Evolutionary conservation across 2,329 filamentous ascomycete genomes (phyloP), one percentile per base, ranked within the genome.

Genomic region (Fusarium illudens): DNA sequence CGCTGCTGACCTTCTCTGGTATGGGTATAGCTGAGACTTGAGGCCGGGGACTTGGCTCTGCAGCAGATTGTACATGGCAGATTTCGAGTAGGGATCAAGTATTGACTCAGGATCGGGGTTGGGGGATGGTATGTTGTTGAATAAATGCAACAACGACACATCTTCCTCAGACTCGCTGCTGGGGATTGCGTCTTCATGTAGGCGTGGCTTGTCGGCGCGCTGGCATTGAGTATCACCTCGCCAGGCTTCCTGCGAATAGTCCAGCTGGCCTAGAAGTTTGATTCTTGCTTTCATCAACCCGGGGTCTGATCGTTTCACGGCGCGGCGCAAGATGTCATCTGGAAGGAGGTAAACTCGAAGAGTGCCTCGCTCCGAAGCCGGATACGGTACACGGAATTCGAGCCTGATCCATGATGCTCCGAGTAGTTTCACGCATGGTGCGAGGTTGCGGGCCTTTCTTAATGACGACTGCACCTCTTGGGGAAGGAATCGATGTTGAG

Each of bases 1-100:
- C 4, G 92, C 92, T 1, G 91, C 90, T 1, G 94, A 95, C 44
- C 90, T 86, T 52, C 90, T 86, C 76, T 98, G 95, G 71, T 97
- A 96, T 0, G 87, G 84, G 75, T 96, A 92, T 0, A 97, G 81
- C 0, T 80, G 79, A 0, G 92, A 92, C 13, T 77, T 85, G 6
- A 94, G 76, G 0, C 90, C 91, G 2, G 79, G 73, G 1, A 92
- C 70, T 12, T 79, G 71, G 71, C 84, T 83, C 32, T 81, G 74
- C 48, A 92, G 75, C 1, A 94, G 75, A 25, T 83, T 82, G 37
- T 84, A 78, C 73, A 91, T 85, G 0, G 86, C 84, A 25, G 84
- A 80, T 49, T 81, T 82, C 1, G 83, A 79, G 60, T 88, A 84
- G 0, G 78, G 76, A 58, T 89, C 85, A 1, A 73, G 64, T 8